Percentiles rank a stretch among this genome's conserved stretches.
phyloP scores from a whole-genome alignment of 2,329 filamentous ascomycete genomes.

The Neonectria punicea region DNA sequence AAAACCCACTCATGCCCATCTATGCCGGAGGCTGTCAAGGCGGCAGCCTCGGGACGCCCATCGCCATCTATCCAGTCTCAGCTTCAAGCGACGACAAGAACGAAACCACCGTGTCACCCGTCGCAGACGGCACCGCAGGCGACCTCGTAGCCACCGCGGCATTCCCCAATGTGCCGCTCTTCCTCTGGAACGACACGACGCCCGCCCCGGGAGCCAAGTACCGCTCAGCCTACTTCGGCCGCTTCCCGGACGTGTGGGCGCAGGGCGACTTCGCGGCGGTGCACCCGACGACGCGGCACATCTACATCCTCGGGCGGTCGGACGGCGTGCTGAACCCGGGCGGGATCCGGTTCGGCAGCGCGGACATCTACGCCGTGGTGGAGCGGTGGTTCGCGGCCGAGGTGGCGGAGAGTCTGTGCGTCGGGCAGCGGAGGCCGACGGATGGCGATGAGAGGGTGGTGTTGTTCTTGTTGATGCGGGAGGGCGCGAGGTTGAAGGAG shows the following conservation, averaged over 20 bases:
- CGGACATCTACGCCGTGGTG: slow-evolving; percentile 82
- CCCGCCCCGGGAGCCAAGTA: slow-evolving; percentile 66
- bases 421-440: slow-evolving; percentile 75
- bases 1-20: slow-evolving; percentile 76
- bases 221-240: slow-evolving; percentile 68
- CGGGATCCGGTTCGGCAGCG: slow-evolving; percentile 81
- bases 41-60: slow-evolving; percentile 59
- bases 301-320: slow-evolving; percentile 75
- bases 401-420: slow-evolving; percentile 79
- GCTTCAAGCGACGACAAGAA: slow-evolving; percentile 58
- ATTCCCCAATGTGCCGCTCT: slow-evolving; percentile 81
- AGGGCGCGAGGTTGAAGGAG: slow-evolving; percentile 64
- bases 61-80: slow-evolving; percentile 67
- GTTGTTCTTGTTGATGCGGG: slow-evolving; percentile 66
- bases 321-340: slow-evolving; percentile 85
- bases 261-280: slow-evolving; percentile 83
- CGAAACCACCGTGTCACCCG: slow-evolving; percentile 51
- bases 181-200: slow-evolving; percentile 67
- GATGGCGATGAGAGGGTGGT: slow-evolving; percentile 66
- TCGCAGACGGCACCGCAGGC: slow-evolving; percentile 71
- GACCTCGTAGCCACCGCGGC: slow-evolving; percentile 77
- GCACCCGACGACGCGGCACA: slow-evolving; percentile 72
- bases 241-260: slow-evolving; percentile 78
- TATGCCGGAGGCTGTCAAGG: slow-evolving; percentile 66
- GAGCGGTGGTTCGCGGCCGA: slow-evolving; percentile 71